phyloP scores from a whole-genome alignment of 192 early-diverging fungal species.

The Coemansia sp. region DNA sequence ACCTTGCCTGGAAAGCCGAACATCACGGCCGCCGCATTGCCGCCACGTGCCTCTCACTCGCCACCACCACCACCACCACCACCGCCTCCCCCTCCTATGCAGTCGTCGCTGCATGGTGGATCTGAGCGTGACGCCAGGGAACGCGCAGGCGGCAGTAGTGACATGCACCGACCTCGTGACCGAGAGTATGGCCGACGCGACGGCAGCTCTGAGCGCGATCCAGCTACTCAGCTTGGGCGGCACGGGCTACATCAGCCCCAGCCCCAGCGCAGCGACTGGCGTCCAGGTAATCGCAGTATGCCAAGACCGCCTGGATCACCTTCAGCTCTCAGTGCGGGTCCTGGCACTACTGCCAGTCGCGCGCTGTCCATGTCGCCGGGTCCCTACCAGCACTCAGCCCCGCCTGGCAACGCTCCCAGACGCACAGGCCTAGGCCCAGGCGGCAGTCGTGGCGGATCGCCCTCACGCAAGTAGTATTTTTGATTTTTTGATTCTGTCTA shows the following conservation, averaged over 20 bases:
- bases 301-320: slow-evolving; percentile 21
- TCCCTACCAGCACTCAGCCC: slow-evolving; percentile 10
- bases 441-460: slow-evolving; percentile 32
- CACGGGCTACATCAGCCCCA: not conserved
- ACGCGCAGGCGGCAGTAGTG: not conserved
- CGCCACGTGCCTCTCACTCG: slow-evolving; percentile 9
- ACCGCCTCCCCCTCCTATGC: slow-evolving; percentile 6
- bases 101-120: not conserved
- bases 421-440: slow-evolving; percentile 14
- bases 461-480: slow-evolving; percentile 15
- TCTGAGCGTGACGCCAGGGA: not conserved
- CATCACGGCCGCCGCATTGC: not conserved
- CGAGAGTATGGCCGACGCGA: not conserved
- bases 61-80: slow-evolving; percentile 20
- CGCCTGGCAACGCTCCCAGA: not conserved
- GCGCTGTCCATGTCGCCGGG: slow-evolving; percentile 16
- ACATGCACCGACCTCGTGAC: slow-evolving; percentile 19
- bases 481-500: not conserved
- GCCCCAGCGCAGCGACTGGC: slow-evolving; percentile 32
- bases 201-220: slow-evolving; percentile 28
- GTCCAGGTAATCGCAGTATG: slow-evolving; percentile 17
- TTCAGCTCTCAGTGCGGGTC: not conserved
- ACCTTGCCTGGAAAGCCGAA: not conserved
- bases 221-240: not conserved
- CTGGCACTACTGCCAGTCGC: slow-evolving; percentile 1